A percentile compares a stretch with the other conserved stretches of the same genome.
phyloP scores from a whole-genome alignment of 352 stramenopile genomes.

The Globisporangium heterothallicum region DNA sequence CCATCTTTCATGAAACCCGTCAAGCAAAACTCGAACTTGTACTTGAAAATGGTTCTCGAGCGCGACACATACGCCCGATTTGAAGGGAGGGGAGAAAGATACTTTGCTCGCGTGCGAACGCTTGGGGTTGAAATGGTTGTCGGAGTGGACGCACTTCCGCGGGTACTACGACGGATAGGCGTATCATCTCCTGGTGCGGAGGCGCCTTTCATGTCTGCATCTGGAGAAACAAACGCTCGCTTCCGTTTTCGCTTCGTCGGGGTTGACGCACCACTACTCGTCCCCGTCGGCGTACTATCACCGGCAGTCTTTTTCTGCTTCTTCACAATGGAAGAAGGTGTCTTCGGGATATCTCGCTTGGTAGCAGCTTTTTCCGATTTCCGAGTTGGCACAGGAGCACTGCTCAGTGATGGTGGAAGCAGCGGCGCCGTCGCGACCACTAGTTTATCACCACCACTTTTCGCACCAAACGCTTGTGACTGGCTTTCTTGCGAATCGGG shows the following conservation, averaged over 20 bases:
- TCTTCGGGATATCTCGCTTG: slow-evolving; percentile 4
- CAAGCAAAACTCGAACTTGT: slow-evolving; percentile 73
- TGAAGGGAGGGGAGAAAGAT: slow-evolving; percentile 43
- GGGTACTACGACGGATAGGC: background rate
- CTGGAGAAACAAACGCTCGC: slow-evolving; percentile 22
- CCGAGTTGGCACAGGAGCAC: background rate
- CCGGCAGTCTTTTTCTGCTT: background rate
- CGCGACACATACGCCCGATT: slow-evolving; percentile 41
- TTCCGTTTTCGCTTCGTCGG: slow-evolving; percentile 22
- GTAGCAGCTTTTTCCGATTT: background rate
- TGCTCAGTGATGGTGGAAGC: background rate
- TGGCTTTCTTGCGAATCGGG: slow-evolving; percentile 56
- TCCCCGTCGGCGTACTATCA: slow-evolving; percentile 1
- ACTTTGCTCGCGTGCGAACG: slow-evolving; percentile 40
- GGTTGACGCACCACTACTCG: slow-evolving; percentile 15
- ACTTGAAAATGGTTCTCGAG: slow-evolving; percentile 59
- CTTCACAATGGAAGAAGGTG: background rate
- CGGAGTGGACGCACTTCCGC: background rate
- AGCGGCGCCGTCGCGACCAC: slow-evolving; percentile 5
- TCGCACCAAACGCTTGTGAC: slow-evolving; percentile 20
- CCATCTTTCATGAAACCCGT: slow-evolving; percentile 59
- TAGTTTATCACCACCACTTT: slow-evolving; percentile 13
- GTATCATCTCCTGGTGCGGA: background rate
- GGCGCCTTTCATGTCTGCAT: slow-evolving; percentile 11
- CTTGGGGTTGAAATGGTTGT: slow-evolving; percentile 29